phyloP scores from a whole-genome alignment of 768 basidiomycete genomes.

The Coprinopsis sp. region DNA sequence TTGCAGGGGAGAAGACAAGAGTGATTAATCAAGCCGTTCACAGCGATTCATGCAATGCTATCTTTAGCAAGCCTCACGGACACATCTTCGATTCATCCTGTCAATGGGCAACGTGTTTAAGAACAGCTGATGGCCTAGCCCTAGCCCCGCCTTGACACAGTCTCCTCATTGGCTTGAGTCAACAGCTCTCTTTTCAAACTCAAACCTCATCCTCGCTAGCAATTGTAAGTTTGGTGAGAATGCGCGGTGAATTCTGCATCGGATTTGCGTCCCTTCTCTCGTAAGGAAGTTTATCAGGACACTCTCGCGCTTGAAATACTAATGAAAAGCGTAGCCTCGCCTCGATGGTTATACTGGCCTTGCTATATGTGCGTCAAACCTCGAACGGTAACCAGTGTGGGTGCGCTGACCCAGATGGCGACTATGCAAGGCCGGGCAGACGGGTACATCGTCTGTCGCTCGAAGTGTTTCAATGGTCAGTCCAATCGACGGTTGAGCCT shows the following conservation, averaged over 20 bases:
- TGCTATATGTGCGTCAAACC: neutral
- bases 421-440: neutral
- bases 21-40: too few relatives aligned
- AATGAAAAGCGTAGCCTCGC: neutral
- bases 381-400: neutral
- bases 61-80: too few relatives aligned
- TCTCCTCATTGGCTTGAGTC: neutral
- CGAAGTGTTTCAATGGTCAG: neutral
- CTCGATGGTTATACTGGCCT: neutral
- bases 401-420: neutral
- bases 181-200: neutral
- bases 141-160: neutral
- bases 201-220: neutral
- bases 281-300: neutral
- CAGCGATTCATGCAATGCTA: too few relatives aligned
- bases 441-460: neutral
- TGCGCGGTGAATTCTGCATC: neutral
- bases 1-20: too few relatives aligned
- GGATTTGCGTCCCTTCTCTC: neutral
- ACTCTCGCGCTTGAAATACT: neutral
- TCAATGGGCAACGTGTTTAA: too few relatives aligned
- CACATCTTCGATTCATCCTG: too few relatives aligned
- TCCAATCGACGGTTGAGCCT: neutral
- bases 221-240: neutral
- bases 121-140: too few relatives aligned